phyloP scores from a whole-genome alignment of 164 flowering plant species.

The Dillenia turbinata region DNA sequence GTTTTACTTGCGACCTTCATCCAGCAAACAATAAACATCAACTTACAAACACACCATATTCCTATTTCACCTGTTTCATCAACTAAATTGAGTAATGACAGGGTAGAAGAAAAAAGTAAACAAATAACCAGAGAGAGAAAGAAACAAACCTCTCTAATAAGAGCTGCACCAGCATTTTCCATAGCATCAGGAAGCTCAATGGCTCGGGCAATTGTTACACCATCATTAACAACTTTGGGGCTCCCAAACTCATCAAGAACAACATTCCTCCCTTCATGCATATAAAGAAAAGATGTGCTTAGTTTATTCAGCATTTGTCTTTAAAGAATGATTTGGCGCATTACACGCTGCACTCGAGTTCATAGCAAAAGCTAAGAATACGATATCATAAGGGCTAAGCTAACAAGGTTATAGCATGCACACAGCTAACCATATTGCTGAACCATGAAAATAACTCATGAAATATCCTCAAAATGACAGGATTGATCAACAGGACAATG shows the following conservation, averaged over 20 bases:
- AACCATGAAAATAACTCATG: not conserved
- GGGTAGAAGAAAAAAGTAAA: not conserved
- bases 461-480: not conserved
- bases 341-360: too few relatives aligned
- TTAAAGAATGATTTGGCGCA: too few relatives aligned
- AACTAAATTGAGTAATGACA: too few relatives aligned
- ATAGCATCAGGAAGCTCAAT: constrained; percentile 90
- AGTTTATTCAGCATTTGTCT: too few relatives aligned
- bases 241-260: constrained; percentile 90
- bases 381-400: too few relatives aligned
- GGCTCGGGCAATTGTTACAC: constrained; percentile 96
- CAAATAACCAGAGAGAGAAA: not conserved
- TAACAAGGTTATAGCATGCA: not conserved
- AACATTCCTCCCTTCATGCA: constrained; percentile 80
- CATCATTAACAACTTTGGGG: constrained; percentile 98
- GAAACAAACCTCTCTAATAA: constrained; percentile 81
- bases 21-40: not conserved
- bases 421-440: not conserved
- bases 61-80: too few relatives aligned
- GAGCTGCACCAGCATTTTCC: constrained; percentile 99
- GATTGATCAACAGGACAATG: not conserved
- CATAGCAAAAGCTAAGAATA: too few relatives aligned
- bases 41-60: too few relatives aligned
- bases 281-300: not conserved
- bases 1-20: constrained; percentile 94